A percentile compares a stretch with the other conserved stretches of the same genome.
Conservation (phyloP, 1,284 basidiomycete genomes). For the Ceratorhiza oryzae-sativae region DNA sequence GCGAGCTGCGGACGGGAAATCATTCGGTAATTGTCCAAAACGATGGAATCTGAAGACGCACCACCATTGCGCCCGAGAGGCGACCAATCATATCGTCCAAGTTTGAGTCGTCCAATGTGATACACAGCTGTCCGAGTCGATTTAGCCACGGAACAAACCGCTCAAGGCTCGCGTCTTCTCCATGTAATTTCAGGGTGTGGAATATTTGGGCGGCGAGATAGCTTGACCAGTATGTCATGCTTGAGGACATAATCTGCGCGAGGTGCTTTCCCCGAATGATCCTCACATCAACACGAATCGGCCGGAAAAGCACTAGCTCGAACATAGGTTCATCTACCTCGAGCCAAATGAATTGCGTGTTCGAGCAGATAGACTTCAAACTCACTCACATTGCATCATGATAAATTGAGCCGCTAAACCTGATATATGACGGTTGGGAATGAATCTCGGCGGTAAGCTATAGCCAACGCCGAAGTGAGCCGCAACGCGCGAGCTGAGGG, state of each 20-base stretch:
- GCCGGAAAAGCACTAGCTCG: slow-evolving; percentile 9
- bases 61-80: slow-evolving; percentile 18
- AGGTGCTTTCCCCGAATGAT: not conserved
- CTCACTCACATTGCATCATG: slow-evolving; percentile 12
- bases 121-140: not conserved
- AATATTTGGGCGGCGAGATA: slow-evolving; percentile 21
- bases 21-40: not conserved
- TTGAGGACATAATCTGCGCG: not conserved
- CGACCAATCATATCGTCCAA: not conserved
- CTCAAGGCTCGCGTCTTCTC: not conserved
- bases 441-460: not conserved
- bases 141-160: not conserved
- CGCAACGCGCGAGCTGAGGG: too few relatives aligned
- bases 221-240: slow-evolving; percentile 16
- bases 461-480: not conserved
- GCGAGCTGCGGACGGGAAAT: not conserved
- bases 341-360: not conserved
- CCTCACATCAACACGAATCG: not conserved
- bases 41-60: not conserved
- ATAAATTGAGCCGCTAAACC: not conserved
- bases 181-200: not conserved
- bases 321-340: slow-evolving; percentile 25
- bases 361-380: not conserved
- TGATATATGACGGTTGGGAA: not conserved
- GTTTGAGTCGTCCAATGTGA: not conserved